Conservation (phyloP, 208 protist genomes). For the Porcisia deanei region DNA sequence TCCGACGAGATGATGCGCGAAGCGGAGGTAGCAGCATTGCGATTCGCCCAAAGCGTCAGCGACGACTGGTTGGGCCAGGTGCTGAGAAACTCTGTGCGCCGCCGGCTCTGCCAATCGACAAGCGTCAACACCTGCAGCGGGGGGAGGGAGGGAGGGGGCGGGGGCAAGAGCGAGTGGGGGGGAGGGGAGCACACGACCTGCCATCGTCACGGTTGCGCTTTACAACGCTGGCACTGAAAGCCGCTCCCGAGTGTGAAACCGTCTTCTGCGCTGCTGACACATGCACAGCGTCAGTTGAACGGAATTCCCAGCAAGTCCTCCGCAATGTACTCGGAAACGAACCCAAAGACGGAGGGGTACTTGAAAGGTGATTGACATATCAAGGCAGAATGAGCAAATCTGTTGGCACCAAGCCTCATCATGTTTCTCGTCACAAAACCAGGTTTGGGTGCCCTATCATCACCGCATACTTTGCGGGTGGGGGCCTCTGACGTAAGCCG, state of each 20-base stretch:
- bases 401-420: constrained; percentile 10
- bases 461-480: neutral
- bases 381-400: constrained; percentile 30
- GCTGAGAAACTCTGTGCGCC: constrained; percentile 27
- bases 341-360: constrained; percentile 33
- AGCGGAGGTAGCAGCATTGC: constrained; percentile 3
- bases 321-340: constrained; percentile 33
- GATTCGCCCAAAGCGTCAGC: constrained; percentile 21
- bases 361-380: constrained; percentile 28
- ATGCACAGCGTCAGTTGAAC: neutral
- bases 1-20: constrained; percentile 1
- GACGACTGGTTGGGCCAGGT: constrained; percentile 26
- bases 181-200: neutral
- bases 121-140: constrained; percentile 27
- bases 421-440: neutral
- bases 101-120: constrained; percentile 24
- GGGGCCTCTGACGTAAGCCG: neutral
- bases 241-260: no score
- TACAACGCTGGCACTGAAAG: neutral
- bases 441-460: neutral
- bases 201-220: neutral
- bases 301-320: constrained; percentile 14
- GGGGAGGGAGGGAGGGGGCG: neutral
- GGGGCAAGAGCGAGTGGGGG: neutral
- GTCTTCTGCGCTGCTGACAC: neutral